Percentiles rank a stretch among this genome's conserved stretches.
phyloP scores from a whole-genome alignment of 805 yeast species.

The Candida boidinii region DNA sequence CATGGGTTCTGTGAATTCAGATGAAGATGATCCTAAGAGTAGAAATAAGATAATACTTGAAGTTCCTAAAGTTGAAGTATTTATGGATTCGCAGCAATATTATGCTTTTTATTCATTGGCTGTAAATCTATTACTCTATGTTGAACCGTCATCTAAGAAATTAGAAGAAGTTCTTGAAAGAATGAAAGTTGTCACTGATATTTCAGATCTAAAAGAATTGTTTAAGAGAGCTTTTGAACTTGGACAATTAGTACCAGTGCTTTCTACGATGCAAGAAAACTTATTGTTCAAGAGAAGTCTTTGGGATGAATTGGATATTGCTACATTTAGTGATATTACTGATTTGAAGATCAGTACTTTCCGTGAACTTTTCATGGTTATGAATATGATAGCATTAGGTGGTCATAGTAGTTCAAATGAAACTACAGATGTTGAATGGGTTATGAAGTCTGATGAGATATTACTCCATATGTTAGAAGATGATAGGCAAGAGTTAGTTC shows the following conservation, averaged over 20 bases:
- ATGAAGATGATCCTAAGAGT: slow-evolving; percentile 13
- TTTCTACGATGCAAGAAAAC: slow-evolving; percentile 8
- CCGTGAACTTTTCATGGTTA: slow-evolving; percentile 34
- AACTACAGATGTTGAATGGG: slow-evolving; percentile 45
- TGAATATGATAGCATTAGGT: slow-evolving; percentile 26
- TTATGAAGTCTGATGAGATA: slow-evolving; percentile 59
- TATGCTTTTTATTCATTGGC: slow-evolving; percentile 54
- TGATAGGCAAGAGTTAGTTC: slow-evolving; percentile 55
- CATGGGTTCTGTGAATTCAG: slow-evolving; percentile 28
- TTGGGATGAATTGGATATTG: slow-evolving; percentile 39
- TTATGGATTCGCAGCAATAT: slow-evolving; percentile 71
- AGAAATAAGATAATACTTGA: slow-evolving; percentile 49
- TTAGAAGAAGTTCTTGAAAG: slow-evolving; percentile 55
- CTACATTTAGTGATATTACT: slow-evolving; percentile 29
- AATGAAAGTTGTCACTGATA: slow-evolving; percentile 60
- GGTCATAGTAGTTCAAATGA: too few species aligned
- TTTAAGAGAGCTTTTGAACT: slow-evolving; percentile 4
- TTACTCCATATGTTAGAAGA: slow-evolving; percentile 62
- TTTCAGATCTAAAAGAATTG: slow-evolving; percentile 40
- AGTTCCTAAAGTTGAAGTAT: slow-evolving; percentile 58
- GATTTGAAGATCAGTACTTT: slow-evolving; percentile 26
- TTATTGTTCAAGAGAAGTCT: slow-evolving; percentile 39
- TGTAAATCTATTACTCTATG: slow-evolving; percentile 41
- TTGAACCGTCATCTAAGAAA: slow-evolving; percentile 59
- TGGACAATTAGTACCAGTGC: slow-evolving; percentile 3